Evolutionary conservation across 2,329 filamentous ascomycete species (phyloP).

Genomic region (Arachnomyces sp.): DNA sequence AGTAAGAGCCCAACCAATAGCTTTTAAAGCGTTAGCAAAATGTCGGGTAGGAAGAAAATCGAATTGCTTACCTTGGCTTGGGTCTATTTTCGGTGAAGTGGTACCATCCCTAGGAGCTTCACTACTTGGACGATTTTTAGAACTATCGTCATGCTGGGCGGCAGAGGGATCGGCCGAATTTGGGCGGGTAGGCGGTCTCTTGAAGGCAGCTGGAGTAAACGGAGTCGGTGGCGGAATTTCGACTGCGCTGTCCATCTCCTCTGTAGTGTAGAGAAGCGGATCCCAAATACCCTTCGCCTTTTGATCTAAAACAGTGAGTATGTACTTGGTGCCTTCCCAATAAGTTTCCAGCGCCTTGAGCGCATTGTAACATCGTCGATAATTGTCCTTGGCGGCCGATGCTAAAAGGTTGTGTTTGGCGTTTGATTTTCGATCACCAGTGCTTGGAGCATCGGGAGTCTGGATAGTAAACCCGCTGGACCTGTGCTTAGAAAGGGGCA

Average conservation of each 20-base stretch:
- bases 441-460: conserved; percentile 21
- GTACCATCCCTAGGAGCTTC: conserved; percentile 22
- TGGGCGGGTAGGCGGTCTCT: conserved; percentile 27
- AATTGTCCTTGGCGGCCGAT: conserved; percentile 76
- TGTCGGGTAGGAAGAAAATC: conserved; percentile 36
- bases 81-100: conserved; percentile 41
- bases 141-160: conserved; percentile 15
- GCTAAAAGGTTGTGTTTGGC: conserved; percentile 66
- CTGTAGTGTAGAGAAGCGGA: conserved; percentile 54
- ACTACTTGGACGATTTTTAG: conserved; percentile 14
- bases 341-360: conserved; percentile 72
- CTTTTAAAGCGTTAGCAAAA: conserved; percentile 36
- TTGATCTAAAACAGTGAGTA: conserved; percentile 75
- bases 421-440: conserved; percentile 25
- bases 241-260: conserved; percentile 68
- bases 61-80: conserved; percentile 41
- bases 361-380: conserved; percentile 77
- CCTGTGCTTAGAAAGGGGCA: conserved; percentile 23
- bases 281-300: conserved; percentile 82
- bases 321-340: conserved; percentile 82
- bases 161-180: conserved; percentile 18
- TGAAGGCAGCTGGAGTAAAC: conserved; percentile 46
- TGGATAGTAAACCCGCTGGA: conserved; percentile 29
- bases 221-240: conserved; percentile 46
- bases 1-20: conserved; percentile 79